phyloP scores from a whole-genome alignment of 306 rosid species.

The Lathyrus oleraceus region DNA sequence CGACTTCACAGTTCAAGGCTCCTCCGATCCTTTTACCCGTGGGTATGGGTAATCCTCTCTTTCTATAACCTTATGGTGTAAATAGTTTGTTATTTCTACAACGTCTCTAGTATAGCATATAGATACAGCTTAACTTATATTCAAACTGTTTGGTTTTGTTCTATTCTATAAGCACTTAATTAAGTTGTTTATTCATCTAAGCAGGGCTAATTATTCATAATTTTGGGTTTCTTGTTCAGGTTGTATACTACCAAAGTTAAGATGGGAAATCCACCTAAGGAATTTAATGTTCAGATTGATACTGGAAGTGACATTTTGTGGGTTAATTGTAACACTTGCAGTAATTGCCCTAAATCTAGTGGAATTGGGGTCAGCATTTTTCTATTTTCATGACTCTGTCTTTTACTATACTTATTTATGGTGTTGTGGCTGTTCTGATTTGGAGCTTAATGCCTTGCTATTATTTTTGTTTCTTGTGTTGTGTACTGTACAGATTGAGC shows the following conservation, averaged over 20 bases:
- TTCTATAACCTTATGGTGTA: not conserved
- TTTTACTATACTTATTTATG: not conserved
- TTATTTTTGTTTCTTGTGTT: slow-evolving; percentile 10
- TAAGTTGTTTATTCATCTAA: not conserved
- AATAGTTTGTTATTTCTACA: no score
- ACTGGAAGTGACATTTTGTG: slow-evolving; percentile 96
- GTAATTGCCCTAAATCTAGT: slow-evolving; percentile 82
- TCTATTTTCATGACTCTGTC: not conserved
- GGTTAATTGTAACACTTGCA: slow-evolving; percentile 88
- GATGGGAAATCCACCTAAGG: slow-evolving; percentile 88
- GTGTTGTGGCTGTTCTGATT: slow-evolving; percentile 4
- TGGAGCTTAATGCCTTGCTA: slow-evolving; percentile 12
- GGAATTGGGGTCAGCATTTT: slow-evolving; percentile 71
- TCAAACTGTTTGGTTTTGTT: not conserved
- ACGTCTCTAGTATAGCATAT: not conserved
- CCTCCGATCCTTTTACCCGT: not conserved
- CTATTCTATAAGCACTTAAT: not conserved
- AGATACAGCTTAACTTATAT: not conserved
- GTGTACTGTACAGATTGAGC: slow-evolving; percentile 69
- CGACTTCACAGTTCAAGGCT: not conserved
- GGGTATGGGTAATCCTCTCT: not conserved
- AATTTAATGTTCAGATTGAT: slow-evolving; percentile 89
- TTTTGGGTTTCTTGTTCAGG: slow-evolving; percentile 55
- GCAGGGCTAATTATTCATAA: not conserved
- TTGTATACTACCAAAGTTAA: slow-evolving; percentile 84